Conservation (phyloP, 1,139 yeast species). For the Wickerhamomyces sp. region DNA sequence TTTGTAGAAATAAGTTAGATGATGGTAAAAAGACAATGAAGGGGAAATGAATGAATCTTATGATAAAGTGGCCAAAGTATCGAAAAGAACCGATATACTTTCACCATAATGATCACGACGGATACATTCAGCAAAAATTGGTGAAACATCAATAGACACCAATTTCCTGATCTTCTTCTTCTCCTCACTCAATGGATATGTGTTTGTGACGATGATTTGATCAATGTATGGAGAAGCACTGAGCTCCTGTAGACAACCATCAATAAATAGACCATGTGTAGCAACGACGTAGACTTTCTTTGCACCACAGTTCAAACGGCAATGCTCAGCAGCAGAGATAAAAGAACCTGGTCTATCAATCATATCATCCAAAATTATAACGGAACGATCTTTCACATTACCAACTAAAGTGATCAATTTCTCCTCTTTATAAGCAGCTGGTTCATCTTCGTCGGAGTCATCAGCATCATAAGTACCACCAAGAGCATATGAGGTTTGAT, state of each 20-base stretch:
- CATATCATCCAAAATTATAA: slow-evolving; percentile 94
- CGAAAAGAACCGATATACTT: slow-evolving; percentile 86
- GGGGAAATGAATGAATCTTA: neutral
- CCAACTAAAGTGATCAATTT: slow-evolving; percentile 94
- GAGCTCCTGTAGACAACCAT: slow-evolving; percentile 75
- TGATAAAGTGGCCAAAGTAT: slow-evolving; percentile 60
- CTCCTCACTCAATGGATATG: slow-evolving; percentile 77
- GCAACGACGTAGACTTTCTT: slow-evolving; percentile 86
- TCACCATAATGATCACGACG: slow-evolving; percentile 98
- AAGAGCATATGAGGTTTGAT: slow-evolving; percentile 43
- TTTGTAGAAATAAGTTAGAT: no score
- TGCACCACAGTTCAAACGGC: slow-evolving; percentile 93
- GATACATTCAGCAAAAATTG: slow-evolving; percentile 95
- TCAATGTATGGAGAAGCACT: slow-evolving; percentile 79
- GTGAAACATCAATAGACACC: slow-evolving; percentile 86
- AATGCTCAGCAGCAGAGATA: slow-evolving; percentile 96
- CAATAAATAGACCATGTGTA: slow-evolving; percentile 92
- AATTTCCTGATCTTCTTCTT: slow-evolving; percentile 57
- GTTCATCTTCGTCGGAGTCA: slow-evolving; percentile 82
- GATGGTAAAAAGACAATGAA: no score
- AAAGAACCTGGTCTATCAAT: slow-evolving; percentile 91
- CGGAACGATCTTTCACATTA: slow-evolving; percentile 85
- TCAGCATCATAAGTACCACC: slow-evolving; percentile 84
- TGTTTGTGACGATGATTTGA: slow-evolving; percentile 86
- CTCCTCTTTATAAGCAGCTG: slow-evolving; percentile 62